A percentile compares a stretch with the other conserved stretches of the same genome.
Conservation (phyloP, 2,329 filamentous ascomycete species). For the Neophaeococcomyces aloes region DNA sequence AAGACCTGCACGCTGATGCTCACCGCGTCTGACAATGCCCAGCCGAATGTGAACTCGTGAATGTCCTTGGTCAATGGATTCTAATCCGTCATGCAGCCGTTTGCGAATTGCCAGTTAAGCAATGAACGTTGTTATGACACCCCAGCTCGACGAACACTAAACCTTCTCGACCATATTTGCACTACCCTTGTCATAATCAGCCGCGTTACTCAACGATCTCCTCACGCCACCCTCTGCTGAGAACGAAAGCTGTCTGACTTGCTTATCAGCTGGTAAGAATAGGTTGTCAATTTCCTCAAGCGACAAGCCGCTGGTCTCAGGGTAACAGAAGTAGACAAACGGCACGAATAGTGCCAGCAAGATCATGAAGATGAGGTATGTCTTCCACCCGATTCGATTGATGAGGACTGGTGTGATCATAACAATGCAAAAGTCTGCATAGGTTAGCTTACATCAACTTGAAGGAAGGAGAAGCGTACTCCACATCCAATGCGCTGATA, state of each 20-base stretch:
- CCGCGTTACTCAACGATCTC: too few relatives aligned
- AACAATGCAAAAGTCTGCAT: conserved; percentile 24
- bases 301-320: conserved; percentile 13
- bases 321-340: conserved; percentile 21
- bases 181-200: too few relatives aligned
- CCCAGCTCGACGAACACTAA: too few relatives aligned
- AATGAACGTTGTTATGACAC: too few relatives aligned
- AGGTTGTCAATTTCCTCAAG: conserved; percentile 13
- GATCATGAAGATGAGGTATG: conserved; percentile 25
- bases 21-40: too few relatives aligned
- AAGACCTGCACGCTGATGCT: too few relatives aligned
- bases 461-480: conserved; percentile 17
- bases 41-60: too few relatives aligned
- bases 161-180: too few relatives aligned
- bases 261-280: conserved; percentile 5
- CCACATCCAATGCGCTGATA: conserved; percentile 40
- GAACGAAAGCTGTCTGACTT: background rate
- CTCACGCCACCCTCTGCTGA: background rate
- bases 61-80: too few relatives aligned
- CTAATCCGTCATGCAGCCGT: too few relatives aligned
- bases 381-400: conserved; percentile 23
- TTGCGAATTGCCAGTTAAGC: too few relatives aligned
- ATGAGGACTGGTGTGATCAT: conserved; percentile 25
- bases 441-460: background rate
- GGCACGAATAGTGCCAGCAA: conserved; percentile 23